These are phyloP conservation scores for Schizonepeta tenuifolia DNA, from an alignment of 257 asterid genomes.

Conservation along the genomic window DNA sequence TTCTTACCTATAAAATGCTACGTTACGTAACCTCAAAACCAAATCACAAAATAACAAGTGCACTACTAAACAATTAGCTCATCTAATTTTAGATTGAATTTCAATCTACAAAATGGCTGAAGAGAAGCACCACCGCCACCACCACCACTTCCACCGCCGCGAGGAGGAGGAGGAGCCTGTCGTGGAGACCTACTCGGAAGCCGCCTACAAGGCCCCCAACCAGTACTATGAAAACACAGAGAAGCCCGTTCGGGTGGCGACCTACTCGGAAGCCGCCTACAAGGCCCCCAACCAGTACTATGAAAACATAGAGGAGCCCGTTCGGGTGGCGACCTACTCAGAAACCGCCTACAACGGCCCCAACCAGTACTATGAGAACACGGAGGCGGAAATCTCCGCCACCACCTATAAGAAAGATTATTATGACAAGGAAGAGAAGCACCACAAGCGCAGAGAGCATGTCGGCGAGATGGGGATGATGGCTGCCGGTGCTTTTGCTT, in stretches of 20 bases:
- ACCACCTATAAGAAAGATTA: not conserved
- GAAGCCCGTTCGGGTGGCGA: slow-evolving; percentile 29
- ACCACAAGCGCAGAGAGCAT: slow-evolving; percentile 59
- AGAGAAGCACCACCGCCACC: slow-evolving; percentile 54
- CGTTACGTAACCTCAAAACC: not conserved
- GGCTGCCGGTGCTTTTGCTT: slow-evolving; percentile 67
- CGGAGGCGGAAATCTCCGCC: slow-evolving; percentile 24
- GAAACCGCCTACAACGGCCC: slow-evolving; percentile 32
- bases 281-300: slow-evolving; percentile 12
- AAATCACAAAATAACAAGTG: not conserved
- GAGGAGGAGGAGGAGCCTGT: slow-evolving; percentile 40
- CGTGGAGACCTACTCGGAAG: slow-evolving; percentile 41
- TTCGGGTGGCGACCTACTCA: slow-evolving; percentile 39
- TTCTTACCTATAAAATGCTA: slow-evolving; percentile 29
- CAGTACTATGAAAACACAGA: slow-evolving; percentile 32
- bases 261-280: slow-evolving; percentile 40
- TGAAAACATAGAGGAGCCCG: slow-evolving; percentile 28
- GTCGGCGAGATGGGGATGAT: slow-evolving; percentile 52
- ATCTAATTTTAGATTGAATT: not conserved
- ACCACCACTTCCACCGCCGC: slow-evolving; percentile 54
- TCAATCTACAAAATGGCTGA: slow-evolving; percentile 43
- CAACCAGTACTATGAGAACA: slow-evolving; percentile 25
- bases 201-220: slow-evolving; percentile 26
- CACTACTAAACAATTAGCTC: not conserved
- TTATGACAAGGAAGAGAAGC: slow-evolving; percentile 56